Conservation (phyloP, 2,329 filamentous ascomycete genomes). For the Parascedosporium putredinis region DNA sequence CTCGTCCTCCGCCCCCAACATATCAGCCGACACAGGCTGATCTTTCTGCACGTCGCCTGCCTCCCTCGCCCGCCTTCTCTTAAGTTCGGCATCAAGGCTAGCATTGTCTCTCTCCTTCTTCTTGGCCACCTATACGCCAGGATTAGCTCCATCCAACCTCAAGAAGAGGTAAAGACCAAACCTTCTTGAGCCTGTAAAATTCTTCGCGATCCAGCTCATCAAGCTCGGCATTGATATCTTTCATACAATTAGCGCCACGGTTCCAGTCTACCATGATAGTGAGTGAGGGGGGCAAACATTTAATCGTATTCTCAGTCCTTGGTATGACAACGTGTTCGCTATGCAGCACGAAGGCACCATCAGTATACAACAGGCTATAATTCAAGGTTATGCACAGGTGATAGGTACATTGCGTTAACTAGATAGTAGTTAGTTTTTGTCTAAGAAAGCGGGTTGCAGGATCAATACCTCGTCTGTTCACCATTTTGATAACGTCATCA, state of each 20-base stretch:
- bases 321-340: constrained; percentile 94
- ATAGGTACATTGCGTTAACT: constrained; percentile 82
- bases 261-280: background rate
- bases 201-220: constrained; percentile 97
- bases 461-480: constrained; percentile 75
- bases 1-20: constrained; percentile 68
- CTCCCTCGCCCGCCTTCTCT: constrained; percentile 53
- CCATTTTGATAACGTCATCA: constrained; percentile 98
- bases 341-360: constrained; percentile 14
- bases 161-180: constrained; percentile 9
- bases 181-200: constrained; percentile 94
- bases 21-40: constrained; percentile 40
- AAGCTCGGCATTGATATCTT: constrained; percentile 93
- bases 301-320: constrained; percentile 98
- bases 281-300: constrained; percentile 46
- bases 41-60: constrained; percentile 23
- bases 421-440: constrained; percentile 13
- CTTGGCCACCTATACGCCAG: constrained; percentile 53
- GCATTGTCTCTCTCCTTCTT: constrained; percentile 75
- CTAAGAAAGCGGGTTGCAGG: background rate
- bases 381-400: background rate
- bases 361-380: background rate
- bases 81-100: constrained; percentile 63
- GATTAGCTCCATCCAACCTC: background rate
- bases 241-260: background rate